Conservation (phyloP, 129 eudicot species). For the Artemisia annua region DNA sequence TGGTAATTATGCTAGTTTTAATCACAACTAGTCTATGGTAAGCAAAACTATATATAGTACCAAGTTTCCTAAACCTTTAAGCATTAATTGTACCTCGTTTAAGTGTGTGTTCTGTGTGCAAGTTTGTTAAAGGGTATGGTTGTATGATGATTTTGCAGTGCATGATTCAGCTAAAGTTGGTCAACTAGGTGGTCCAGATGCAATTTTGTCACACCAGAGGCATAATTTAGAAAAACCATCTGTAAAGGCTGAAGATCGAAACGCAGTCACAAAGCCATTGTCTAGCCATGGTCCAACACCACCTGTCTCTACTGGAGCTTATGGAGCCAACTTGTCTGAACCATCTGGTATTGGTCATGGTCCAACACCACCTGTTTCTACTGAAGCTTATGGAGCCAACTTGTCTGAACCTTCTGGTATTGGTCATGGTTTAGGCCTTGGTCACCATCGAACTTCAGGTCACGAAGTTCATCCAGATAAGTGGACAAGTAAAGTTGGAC, state of each 20-base stretch:
- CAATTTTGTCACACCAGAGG: slow-evolving; percentile 20
- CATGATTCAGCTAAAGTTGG: slow-evolving; percentile 45
- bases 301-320: not conserved
- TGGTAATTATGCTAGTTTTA: too few relatives aligned
- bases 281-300: slow-evolving; percentile 13
- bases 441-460: not conserved
- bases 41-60: too few relatives aligned
- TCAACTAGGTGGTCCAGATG: slow-evolving; percentile 18
- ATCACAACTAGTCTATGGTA: too few relatives aligned
- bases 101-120: too few relatives aligned
- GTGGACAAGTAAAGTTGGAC: slow-evolving; percentile 31
- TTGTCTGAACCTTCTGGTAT: slow-evolving; percentile 9
- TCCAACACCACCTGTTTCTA: slow-evolving; percentile 11
- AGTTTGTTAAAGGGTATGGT: too few relatives aligned
- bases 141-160: slow-evolving; percentile 34
- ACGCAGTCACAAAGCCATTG: not conserved
- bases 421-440: not conserved
- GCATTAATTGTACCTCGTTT: too few relatives aligned
- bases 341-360: slow-evolving; percentile 10
- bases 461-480: slow-evolving; percentile 15
- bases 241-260: slow-evolving; percentile 37
- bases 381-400: slow-evolving; percentile 9
- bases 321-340: slow-evolving; percentile 11
- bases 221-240: slow-evolving; percentile 39
- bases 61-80: too few relatives aligned